Percentiles rank a stretch among this genome's conserved stretches.
Evolutionary conservation across 768 basidiomycete genomes (phyloP).

Genomic region (Suillus lakei): DNA sequence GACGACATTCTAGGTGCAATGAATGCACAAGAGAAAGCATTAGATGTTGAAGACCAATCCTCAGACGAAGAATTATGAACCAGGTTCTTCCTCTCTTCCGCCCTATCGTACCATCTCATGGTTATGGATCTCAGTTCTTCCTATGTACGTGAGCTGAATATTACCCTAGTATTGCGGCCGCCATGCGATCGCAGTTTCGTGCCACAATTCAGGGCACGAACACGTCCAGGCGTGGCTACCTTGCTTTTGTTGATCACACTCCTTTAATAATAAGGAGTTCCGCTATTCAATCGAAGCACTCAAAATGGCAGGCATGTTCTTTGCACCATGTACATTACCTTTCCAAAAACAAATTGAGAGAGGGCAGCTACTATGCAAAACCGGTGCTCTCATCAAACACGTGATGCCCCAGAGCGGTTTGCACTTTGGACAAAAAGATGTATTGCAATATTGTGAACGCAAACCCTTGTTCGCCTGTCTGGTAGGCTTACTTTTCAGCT

Average conservation of each 20-base stretch:
- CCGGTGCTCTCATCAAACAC: no score
- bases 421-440: background rate
- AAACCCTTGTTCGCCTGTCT: background rate
- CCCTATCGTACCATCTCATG: background rate
- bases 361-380: background rate
- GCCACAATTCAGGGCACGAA: background rate
- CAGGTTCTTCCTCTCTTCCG: background rate
- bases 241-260: background rate
- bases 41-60: slow-evolving; percentile 52
- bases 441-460: background rate
- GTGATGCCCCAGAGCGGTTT: background rate
- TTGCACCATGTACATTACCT: background rate
- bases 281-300: background rate
- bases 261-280: background rate
- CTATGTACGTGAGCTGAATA: slow-evolving; percentile 1
- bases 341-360: background rate
- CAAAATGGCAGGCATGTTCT: background rate
- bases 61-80: slow-evolving; percentile 69
- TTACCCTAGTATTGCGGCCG: background rate
- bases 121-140: background rate
- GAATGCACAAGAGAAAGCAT: slow-evolving; percentile 71
- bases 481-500: slow-evolving; percentile 10
- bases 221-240: background rate
- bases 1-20: slow-evolving; percentile 85
- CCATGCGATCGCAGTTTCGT: background rate